Evolutionary conservation across 2,329 filamentous ascomycete genomes (phyloP).

Genomic region (Cadophora sp.): DNA sequence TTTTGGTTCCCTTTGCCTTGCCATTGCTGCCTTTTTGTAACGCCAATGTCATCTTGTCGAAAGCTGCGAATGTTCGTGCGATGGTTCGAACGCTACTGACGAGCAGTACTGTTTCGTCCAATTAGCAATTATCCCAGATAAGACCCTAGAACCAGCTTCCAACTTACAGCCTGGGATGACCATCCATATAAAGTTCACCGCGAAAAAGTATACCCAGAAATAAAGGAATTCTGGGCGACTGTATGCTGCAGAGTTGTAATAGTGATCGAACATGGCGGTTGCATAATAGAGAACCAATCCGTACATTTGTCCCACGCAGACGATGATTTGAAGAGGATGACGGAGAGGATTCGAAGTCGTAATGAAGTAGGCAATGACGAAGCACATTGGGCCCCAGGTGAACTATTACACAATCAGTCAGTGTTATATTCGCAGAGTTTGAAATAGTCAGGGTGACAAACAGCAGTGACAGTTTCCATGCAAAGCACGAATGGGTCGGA

Average conservation of each 20-base stretch:
- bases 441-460: slow-evolving; percentile 25
- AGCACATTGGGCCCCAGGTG: slow-evolving; percentile 65
- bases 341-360: slow-evolving; percentile 51
- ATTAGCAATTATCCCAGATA: background rate
- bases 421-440: background rate
- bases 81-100: slow-evolving; percentile 46
- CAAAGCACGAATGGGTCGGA: slow-evolving; percentile 59
- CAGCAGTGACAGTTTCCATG: slow-evolving; percentile 61
- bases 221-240: slow-evolving; percentile 66
- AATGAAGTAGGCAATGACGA: slow-evolving; percentile 55
- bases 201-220: slow-evolving; percentile 69
- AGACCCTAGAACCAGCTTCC: background rate
- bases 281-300: slow-evolving; percentile 69
- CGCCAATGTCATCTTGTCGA: slow-evolving; percentile 38
- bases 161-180: slow-evolving; percentile 60
- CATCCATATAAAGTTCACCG: slow-evolving; percentile 67
- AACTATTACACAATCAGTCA: slow-evolving; percentile 46
- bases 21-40: slow-evolving; percentile 11
- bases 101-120: slow-evolving; percentile 12
- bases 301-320: slow-evolving; percentile 49
- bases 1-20: slow-evolving; percentile 14
- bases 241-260: slow-evolving; percentile 55
- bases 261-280: slow-evolving; percentile 60
- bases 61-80: slow-evolving; percentile 46
- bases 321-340: slow-evolving; percentile 55